These are phyloP conservation scores for Pyrus bretschneideri DNA, from an alignment of 306 rosid genomes.

Conservation along the genomic window DNA sequence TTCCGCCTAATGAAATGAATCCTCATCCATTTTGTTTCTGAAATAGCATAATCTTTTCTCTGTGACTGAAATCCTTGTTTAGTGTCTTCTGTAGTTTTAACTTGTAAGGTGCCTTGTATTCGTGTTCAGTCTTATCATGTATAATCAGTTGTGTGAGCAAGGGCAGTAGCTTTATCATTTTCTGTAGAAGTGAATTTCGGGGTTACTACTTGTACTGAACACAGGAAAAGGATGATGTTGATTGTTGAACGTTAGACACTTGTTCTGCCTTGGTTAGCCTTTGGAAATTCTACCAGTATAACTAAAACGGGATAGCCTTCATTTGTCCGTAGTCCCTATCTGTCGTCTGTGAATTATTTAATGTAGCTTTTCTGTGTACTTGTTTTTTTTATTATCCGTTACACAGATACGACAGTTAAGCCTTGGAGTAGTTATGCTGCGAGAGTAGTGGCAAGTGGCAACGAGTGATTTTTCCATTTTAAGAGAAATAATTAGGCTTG, in stretches of 20 bases:
- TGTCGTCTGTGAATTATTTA: not conserved
- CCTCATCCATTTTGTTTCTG: constrained; percentile 10
- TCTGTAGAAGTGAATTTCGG: not conserved
- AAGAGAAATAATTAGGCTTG: not conserved
- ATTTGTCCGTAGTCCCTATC: not conserved
- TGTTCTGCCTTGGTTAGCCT: not conserved
- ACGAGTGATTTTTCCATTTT: not conserved
- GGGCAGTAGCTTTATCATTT: not conserved
- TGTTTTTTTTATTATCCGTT: not conserved
- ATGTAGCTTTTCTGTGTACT: not conserved
- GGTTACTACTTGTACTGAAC: constrained; percentile 14
- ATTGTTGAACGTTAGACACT: not conserved
- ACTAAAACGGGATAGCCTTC: not conserved
- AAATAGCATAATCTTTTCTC: constrained; percentile 10
- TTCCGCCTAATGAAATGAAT: not conserved
- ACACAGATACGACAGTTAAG: not conserved
- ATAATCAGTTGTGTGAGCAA: constrained; percentile 3
- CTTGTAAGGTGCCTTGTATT: not conserved
- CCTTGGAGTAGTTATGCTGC: not conserved
- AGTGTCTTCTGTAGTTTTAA: not conserved
- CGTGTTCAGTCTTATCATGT: not conserved
- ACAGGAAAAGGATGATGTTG: constrained; percentile 3
- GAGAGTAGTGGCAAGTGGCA: not conserved
- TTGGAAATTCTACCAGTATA: not conserved
- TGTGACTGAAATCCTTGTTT: constrained; percentile 1